Evolutionary conservation across 2,329 filamentous ascomycete genomes (phyloP).

Genomic region (Coniosporium tulheliwenetii): DNA sequence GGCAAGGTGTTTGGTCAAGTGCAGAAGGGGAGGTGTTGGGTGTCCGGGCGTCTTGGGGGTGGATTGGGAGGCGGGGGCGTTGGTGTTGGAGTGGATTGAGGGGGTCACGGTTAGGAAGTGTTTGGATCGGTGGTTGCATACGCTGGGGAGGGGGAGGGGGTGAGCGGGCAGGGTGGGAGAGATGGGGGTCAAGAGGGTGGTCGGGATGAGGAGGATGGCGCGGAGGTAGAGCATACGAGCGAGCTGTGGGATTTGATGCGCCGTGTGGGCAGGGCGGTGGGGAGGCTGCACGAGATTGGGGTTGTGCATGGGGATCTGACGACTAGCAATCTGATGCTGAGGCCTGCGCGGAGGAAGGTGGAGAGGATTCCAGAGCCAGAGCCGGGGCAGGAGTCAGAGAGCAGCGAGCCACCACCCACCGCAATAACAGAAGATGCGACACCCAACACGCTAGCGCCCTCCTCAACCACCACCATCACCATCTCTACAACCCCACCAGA

Average conservation of each 20-base stretch:
- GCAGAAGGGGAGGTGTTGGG: slow-evolving; percentile 59
- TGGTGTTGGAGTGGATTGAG: slow-evolving; percentile 74
- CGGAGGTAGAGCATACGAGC: too few species aligned
- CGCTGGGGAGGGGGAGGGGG: slow-evolving; percentile 14
- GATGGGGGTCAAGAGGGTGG: slow-evolving; percentile 11
- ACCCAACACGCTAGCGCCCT: background rate
- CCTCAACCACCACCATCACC: background rate
- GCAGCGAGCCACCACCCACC: slow-evolving; percentile 4
- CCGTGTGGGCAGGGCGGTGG: slow-evolving; percentile 56
- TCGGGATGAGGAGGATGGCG: too few species aligned
- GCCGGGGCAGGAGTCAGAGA: slow-evolving; percentile 2
- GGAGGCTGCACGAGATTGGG: slow-evolving; percentile 64
- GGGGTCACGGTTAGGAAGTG: slow-evolving; percentile 54
- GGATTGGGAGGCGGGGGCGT: slow-evolving; percentile 49
- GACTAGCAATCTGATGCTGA: slow-evolving; percentile 89
- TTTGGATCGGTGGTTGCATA: slow-evolving; percentile 48
- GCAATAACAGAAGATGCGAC: slow-evolving; percentile 1
- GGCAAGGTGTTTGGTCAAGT: slow-evolving; percentile 68
- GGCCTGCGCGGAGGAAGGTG: slow-evolving; percentile 16
- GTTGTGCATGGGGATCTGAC: slow-evolving; percentile 92
- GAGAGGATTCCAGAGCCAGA: slow-evolving; percentile 6
- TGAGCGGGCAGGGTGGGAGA: slow-evolving; percentile 17
- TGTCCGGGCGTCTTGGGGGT: slow-evolving; percentile 69
- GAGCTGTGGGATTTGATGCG: slow-evolving; percentile 48
- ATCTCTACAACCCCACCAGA: too few species aligned